Evolutionary conservation across 129 eudicot genomes (phyloP).

Genomic region (Saposhnikovia divaricata): DNA sequence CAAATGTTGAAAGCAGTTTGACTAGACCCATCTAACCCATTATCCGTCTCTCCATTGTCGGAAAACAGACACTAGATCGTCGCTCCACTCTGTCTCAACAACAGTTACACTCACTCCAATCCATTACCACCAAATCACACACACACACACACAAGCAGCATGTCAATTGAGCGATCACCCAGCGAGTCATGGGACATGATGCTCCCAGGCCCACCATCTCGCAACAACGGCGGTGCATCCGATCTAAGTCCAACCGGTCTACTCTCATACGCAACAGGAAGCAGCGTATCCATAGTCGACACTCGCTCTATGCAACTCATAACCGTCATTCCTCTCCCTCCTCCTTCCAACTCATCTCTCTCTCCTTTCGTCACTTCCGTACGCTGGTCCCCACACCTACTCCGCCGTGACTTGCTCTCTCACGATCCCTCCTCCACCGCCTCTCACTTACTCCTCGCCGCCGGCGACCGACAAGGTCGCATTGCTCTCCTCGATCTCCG

Average conservation of each 20-base stretch:
- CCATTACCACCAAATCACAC: too few species aligned
- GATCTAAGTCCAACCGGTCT: conserved; percentile 47
- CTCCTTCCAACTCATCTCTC: conserved; percentile 19
- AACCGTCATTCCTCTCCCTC: conserved; percentile 40
- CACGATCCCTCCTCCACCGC: conserved; percentile 9
- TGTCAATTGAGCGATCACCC: conserved; percentile 9
- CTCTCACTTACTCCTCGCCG: conserved; percentile 36
- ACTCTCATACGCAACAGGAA: conserved; percentile 46
- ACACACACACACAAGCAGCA: not conserved
- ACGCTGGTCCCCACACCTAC: conserved; percentile 4
- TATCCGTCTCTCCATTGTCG: not conserved
- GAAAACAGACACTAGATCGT: conserved; percentile 3
- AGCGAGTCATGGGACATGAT: conserved; percentile 46
- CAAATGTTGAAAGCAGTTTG: not conserved
- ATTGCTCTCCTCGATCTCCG: conserved; percentile 36
- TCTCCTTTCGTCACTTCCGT: conserved; percentile 7
- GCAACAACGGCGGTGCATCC: conserved; percentile 67
- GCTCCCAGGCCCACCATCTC: conserved; percentile 89
- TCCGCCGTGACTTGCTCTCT: conserved; percentile 10
- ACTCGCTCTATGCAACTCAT: conserved; percentile 37
- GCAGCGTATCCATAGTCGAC: conserved; percentile 39
- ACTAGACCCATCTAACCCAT: not conserved
- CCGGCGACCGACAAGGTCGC: conserved; percentile 60
- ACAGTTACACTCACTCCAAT: not conserved
- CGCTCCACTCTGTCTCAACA: not conserved